Evolutionary conservation across 2,329 filamentous ascomycete species (phyloP).

Genomic region (Teratosphaeria pseudoeucalypti): DNA sequence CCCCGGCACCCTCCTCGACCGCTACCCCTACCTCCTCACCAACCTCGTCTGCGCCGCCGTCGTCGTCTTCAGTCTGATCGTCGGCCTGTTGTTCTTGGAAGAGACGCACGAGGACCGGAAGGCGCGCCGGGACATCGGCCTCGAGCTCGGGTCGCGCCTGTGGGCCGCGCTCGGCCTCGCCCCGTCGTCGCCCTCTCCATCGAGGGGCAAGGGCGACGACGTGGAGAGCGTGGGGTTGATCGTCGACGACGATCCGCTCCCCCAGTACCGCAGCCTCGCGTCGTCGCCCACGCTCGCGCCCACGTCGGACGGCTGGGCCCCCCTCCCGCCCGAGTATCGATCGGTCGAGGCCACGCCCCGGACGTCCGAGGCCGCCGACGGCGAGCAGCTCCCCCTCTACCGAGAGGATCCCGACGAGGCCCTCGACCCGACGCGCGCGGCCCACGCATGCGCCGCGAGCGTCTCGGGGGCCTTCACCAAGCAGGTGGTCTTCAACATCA

Average conservation of each 20-base stretch:
- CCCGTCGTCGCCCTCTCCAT: slow-evolving; percentile 8
- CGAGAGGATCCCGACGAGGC: not conserved
- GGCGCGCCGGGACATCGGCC: slow-evolving; percentile 61
- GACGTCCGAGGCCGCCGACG: slow-evolving; percentile 7
- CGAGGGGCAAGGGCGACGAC: slow-evolving; percentile 34
- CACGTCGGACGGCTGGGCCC: slow-evolving; percentile 8
- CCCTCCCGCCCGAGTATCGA: slow-evolving; percentile 22
- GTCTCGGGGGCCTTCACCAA: slow-evolving; percentile 62
- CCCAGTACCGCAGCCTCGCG: slow-evolving; percentile 55
- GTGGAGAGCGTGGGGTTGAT: slow-evolving; percentile 56
- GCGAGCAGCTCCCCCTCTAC: not conserved
- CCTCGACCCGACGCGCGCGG: not conserved
- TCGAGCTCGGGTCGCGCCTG: slow-evolving; percentile 54
- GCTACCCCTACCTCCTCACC: slow-evolving; percentile 80
- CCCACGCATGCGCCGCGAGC: slow-evolving; percentile 9
- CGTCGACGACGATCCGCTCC: slow-evolving; percentile 50
- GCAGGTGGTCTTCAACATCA: slow-evolving; percentile 76
- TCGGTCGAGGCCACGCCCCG: slow-evolving; percentile 23
- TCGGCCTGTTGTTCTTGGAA: slow-evolving; percentile 80
- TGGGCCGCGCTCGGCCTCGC: slow-evolving; percentile 6
- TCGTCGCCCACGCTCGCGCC: slow-evolving; percentile 40
- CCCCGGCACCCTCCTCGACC: slow-evolving; percentile 67
- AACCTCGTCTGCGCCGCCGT: slow-evolving; percentile 83
- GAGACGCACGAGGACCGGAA: slow-evolving; percentile 86
- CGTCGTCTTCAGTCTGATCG: slow-evolving; percentile 61